phyloP scores from a whole-genome alignment of 805 yeast genomes.

The Blastobotrys parvus region DNA sequence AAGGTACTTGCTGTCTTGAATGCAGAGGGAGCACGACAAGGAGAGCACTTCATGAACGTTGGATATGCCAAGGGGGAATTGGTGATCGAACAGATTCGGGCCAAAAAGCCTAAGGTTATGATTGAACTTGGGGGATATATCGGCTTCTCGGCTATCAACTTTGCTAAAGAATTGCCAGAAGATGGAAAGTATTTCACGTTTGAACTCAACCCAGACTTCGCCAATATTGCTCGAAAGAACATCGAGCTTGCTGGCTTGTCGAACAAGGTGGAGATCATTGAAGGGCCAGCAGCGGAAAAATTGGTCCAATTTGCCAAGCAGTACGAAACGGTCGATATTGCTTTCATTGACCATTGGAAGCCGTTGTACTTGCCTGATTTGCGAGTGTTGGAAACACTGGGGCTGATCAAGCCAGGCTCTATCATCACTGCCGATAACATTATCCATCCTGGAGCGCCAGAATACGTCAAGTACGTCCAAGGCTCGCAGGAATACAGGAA shows the following conservation, averaged over 20 bases:
- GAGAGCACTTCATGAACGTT: slow-evolving; percentile 8
- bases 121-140: slow-evolving; percentile 3
- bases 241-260: slow-evolving; percentile 12
- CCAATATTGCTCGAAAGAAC: slow-evolving; percentile 12
- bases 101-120: slow-evolving; percentile 3
- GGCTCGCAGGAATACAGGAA: not conserved
- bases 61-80: slow-evolving; percentile 1
- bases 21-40: too few species aligned
- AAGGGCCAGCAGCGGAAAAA: slow-evolving; percentile 12
- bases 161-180: slow-evolving; percentile 11
- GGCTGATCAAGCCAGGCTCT: slow-evolving; percentile 8
- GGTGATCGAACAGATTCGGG: not conserved
- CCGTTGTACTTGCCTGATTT: slow-evolving; percentile 10
- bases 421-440: slow-evolving; percentile 7
- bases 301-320: slow-evolving; percentile 2
- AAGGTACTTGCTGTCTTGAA: slow-evolving; percentile 3
- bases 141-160: slow-evolving; percentile 11
- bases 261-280: slow-evolving; percentile 11
- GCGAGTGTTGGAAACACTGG: slow-evolving; percentile 9
- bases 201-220: slow-evolving; percentile 10
- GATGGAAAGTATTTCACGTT: slow-evolving; percentile 8
- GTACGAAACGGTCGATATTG: slow-evolving; percentile 3
- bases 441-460: slow-evolving; percentile 3
- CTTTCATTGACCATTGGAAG: slow-evolving; percentile 11
- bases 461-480: slow-evolving; percentile 1